A percentile compares a stretch with the other conserved stretches of the same genome.
Evolutionary conservation across 371 early-diverging fungal genomes (phyloP).

Genomic region (Mortierella sp.): DNA sequence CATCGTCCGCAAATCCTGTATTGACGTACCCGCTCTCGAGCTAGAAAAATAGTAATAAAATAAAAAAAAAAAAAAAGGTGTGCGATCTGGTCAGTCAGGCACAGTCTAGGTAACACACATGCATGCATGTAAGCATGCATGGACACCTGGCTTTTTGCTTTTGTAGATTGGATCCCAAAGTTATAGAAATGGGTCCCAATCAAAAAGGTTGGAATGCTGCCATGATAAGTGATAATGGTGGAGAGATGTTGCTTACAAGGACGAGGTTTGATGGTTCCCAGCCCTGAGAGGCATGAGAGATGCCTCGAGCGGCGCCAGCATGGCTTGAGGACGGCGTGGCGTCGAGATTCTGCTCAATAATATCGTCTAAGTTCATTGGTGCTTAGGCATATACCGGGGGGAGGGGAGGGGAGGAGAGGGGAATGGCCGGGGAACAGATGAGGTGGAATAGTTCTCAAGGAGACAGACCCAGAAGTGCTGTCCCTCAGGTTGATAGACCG

Average conservation of each 20-base stretch:
- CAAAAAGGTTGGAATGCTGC: too few relatives aligned
- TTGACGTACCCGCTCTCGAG: constrained; percentile 67
- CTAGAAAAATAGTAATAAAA: constrained; percentile 25
- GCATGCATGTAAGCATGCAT: neutral
- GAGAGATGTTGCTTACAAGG: constrained; percentile 39
- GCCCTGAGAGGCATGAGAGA: constrained; percentile 47
- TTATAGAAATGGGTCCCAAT: too few relatives aligned
- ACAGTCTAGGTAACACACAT: neutral
- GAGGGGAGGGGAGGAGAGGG: too few relatives aligned
- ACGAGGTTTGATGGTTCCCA: constrained; percentile 53
- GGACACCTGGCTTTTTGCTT: too few relatives aligned
- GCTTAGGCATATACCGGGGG: too few relatives aligned
- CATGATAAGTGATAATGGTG: neutral
- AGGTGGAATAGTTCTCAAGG: too few relatives aligned
- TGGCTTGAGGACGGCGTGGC: constrained; percentile 23
- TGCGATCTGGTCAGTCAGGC: neutral
- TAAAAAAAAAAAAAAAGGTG: neutral
- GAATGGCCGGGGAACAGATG: too few relatives aligned
- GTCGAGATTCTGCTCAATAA: constrained; percentile 49
- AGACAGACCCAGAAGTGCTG: too few relatives aligned
- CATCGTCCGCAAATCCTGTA: constrained; percentile 59
- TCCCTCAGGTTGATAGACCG: too few relatives aligned
- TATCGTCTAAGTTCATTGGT: constrained; percentile 48
- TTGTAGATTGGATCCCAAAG: too few relatives aligned
- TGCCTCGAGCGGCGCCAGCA: constrained; percentile 24